Conservation (phyloP, 140 eudicot species). For the Cichorium intybus region DNA sequence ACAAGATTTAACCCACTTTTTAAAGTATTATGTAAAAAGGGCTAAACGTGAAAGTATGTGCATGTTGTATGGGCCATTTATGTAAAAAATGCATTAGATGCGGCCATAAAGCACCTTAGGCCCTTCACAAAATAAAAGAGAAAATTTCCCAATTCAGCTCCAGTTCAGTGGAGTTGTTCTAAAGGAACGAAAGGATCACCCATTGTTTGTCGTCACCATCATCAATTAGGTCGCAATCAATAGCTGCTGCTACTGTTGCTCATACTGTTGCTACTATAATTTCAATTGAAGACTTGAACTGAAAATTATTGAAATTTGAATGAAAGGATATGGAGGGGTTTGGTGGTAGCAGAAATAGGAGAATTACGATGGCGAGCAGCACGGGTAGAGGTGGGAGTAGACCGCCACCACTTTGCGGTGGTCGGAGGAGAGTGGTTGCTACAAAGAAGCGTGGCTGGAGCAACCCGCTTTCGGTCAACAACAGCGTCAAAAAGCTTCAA, state of each 20-base stretch:
- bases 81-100: not conserved
- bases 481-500: constrained; percentile 45
- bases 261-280: not conserved
- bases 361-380: constrained; percentile 18
- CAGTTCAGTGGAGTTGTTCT: constrained; percentile 6
- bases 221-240: constrained; percentile 10
- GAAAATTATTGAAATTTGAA: not conserved
- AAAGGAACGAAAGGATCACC: not conserved
- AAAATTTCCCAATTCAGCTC: not conserved
- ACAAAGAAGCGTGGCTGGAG: constrained; percentile 34
- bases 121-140: not conserved
- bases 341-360: constrained; percentile 28
- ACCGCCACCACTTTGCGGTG: constrained; percentile 15
- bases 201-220: not conserved
- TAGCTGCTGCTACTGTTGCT: constrained; percentile 9
- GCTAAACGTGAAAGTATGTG: not conserved
- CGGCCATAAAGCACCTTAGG: not conserved
- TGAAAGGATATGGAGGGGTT: constrained; percentile 17
- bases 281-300: constrained; percentile 12
- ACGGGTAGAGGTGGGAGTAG: constrained; percentile 10
- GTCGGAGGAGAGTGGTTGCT: constrained; percentile 41
- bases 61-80: not conserved
- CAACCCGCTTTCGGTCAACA: constrained; percentile 32
- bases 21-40: not conserved
- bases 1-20: no score